Conservation (phyloP, 129 eudicot species). For the Centaurea solstitialis region DNA sequence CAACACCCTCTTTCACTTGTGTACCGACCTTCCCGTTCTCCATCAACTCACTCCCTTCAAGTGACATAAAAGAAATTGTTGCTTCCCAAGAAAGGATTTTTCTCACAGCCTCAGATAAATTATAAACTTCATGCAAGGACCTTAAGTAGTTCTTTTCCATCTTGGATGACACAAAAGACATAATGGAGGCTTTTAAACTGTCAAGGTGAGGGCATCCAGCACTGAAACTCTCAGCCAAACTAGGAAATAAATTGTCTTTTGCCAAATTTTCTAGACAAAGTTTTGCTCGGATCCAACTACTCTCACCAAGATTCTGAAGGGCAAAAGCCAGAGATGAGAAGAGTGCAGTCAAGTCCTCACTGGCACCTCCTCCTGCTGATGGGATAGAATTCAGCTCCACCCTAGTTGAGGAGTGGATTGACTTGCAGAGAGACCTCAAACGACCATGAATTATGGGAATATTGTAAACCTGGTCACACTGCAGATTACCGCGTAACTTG, state of each 20-base stretch:
- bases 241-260: constrained; percentile 29
- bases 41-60: constrained; percentile 47
- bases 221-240: constrained; percentile 30
- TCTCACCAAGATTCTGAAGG: constrained; percentile 51
- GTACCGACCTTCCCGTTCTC: background rate
- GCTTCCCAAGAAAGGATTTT: constrained; percentile 72
- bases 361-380: constrained; percentile 20
- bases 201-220: constrained; percentile 37
- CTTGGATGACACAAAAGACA: constrained; percentile 29
- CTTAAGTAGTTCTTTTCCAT: constrained; percentile 32
- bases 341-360: constrained; percentile 28
- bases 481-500: constrained; percentile 45
- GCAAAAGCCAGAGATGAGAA: constrained; percentile 39
- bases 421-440: constrained; percentile 54
- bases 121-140: constrained; percentile 42
- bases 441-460: constrained; percentile 66
- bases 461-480: constrained; percentile 15
- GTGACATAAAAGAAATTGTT: constrained; percentile 49
- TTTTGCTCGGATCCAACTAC: constrained; percentile 42
- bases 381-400: constrained; percentile 55
- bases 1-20: constrained; percentile 8
- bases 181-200: constrained; percentile 23
- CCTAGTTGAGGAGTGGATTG: constrained; percentile 53
- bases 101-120: constrained; percentile 44
- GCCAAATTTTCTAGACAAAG: constrained; percentile 33